phyloP scores from a whole-genome alignment of 169 alveolate species.

The Plasmodium vinckei region DNA sequence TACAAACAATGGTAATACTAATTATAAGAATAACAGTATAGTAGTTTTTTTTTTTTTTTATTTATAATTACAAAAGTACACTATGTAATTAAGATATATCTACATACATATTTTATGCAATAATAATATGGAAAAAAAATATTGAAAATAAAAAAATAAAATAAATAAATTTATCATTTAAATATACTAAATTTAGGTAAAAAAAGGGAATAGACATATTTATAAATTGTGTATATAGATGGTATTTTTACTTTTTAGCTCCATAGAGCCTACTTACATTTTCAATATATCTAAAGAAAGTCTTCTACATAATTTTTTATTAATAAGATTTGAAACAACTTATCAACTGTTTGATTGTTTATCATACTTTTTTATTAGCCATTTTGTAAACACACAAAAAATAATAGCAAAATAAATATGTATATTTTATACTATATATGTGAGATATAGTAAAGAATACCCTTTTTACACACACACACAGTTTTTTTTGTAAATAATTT shows the following conservation, averaged over 20 bases:
- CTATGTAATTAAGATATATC: not conserved
- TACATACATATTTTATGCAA: no score
- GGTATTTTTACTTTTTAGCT: no score
- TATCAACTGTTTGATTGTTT: no score
- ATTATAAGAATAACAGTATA: no score
- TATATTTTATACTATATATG: not conserved
- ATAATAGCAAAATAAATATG: not conserved
- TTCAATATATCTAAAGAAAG: no score
- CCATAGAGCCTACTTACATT: no score
- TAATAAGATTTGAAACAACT: no score
- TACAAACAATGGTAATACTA: no score
- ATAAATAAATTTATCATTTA: no score
- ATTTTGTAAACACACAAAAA: not conserved
- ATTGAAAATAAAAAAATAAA: not conserved
- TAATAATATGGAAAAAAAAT: not conserved
- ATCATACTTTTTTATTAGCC: no score
- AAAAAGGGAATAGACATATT: constrained; percentile 5
- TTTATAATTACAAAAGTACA: not conserved
- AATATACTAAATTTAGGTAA: not conserved
- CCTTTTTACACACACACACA: not conserved
- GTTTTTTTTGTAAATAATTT: not conserved
- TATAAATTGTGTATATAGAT: no score
- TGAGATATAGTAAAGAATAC: not conserved
- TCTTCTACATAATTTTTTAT: no score
- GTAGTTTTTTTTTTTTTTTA: not conserved